Evolutionary conservation across 202 grass and related monocot species (phyloP), one percentile per base, ranked within the genome.

Genomic region (Digitaria exilis): DNA sequence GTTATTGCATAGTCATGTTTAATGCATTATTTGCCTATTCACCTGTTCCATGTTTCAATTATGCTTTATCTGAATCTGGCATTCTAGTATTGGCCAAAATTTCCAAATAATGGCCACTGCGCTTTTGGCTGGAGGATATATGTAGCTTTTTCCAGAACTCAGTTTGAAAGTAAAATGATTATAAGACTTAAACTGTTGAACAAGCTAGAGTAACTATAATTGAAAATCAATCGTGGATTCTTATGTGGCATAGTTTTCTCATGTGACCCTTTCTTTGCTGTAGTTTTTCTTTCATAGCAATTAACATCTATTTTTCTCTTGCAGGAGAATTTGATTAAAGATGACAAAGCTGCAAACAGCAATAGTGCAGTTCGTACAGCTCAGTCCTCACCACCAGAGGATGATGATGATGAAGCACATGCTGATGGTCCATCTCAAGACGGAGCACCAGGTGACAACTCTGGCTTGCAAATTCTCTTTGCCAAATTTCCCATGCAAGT

Each of bases 391-490:
- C 22, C 64, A 55, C 75, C 14, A 70, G 86, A 88, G 64, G 87
- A 92, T 82, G 92, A 84, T 51, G 68, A 71, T 62, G 92, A 92
- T 24, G 87, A 91, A 19, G 71, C 58, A 18, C 88, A 91, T 28
- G 73, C 49, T 37, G 82, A 93, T 80, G 92, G 73, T 34, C 87
- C 79, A 73, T 60, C 87, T 86, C 87, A 93, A 88, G 84, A 87
- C 88, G 87, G 90, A 76, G 81, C 67, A 34, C 21, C 87, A 88
- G 95, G 92, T 98, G 54, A 73, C 15, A 58, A 52, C 49, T 84
- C 11, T 90, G 32, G 42, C 32, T 58, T 69, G 64, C 69, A 82
- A 81, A 12, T 42, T 83, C 52, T 66, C 34, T 28, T 79, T 62
- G 32, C 66, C 43, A 69, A 67, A 9, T 29, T 78, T 69, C 22